A percentile compares a stretch with the other conserved stretches of the same genome.
Conservation (phyloP, 495 filamentous ascomycete species). For the Collariella sp. region DNA sequence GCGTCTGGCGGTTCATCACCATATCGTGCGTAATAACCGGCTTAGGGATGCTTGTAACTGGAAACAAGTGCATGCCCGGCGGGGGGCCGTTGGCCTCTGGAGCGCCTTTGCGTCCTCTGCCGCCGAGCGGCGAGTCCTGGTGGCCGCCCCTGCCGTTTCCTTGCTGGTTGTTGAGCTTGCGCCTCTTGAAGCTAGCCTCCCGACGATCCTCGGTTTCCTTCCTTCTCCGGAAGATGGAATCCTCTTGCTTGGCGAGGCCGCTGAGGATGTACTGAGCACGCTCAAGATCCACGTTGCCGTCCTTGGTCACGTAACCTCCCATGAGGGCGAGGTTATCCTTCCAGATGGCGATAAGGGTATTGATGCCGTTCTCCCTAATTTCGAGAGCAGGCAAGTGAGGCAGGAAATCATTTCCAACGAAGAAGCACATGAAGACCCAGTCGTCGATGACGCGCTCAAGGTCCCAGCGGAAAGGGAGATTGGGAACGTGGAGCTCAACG, state of each 20-base stretch:
- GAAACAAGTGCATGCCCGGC: slow-evolving; percentile 21
- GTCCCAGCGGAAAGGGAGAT: slow-evolving; percentile 69
- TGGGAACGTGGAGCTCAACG: slow-evolving; percentile 74
- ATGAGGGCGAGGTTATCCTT: slow-evolving; percentile 82
- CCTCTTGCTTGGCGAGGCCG: slow-evolving; percentile 89
- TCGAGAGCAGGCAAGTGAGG: slow-evolving; percentile 94
- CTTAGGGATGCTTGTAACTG: slow-evolving; percentile 51
- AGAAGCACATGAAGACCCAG: slow-evolving; percentile 99
- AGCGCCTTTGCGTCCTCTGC: slow-evolving; percentile 10
- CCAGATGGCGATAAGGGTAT: slow-evolving; percentile 93
- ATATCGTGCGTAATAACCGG: slow-evolving; percentile 72
- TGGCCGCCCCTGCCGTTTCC: slow-evolving; percentile 34
- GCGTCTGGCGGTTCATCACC: slow-evolving; percentile 69
- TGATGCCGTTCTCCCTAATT: slow-evolving; percentile 94
- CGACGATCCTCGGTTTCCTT: slow-evolving; percentile 74
- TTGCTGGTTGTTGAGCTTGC: slow-evolving; percentile 53
- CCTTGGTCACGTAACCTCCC: slow-evolving; percentile 92
- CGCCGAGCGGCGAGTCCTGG: slow-evolving; percentile 24
- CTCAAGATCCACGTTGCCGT: slow-evolving; percentile 82
- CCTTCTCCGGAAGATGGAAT: slow-evolving; percentile 82
- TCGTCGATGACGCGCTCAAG: slow-evolving; percentile 95
- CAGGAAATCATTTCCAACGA: slow-evolving; percentile 98
- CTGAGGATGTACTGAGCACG: slow-evolving; percentile 81
- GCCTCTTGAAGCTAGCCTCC: slow-evolving; percentile 65
- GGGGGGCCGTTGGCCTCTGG: slow-evolving; percentile 17